Evolutionary conservation across 2,329 filamentous ascomycete species (phyloP).

Genomic region (Capronia coronata): DNA sequence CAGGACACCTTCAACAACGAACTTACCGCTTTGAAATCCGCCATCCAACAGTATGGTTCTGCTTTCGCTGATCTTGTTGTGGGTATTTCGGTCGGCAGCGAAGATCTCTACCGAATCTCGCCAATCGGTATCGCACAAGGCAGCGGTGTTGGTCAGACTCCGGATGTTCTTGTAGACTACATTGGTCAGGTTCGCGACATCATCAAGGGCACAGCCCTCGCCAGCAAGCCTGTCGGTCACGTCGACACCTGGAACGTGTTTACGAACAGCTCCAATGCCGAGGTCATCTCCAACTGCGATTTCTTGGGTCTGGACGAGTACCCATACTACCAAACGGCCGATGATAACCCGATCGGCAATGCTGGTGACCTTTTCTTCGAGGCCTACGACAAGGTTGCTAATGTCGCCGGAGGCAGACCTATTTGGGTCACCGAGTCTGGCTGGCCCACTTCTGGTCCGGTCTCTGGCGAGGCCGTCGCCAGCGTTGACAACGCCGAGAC

Average conservation of each 20-base stretch:
- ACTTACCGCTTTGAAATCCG: slow-evolving; percentile 58
- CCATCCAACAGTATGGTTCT: slow-evolving; percentile 58
- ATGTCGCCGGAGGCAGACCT: slow-evolving; percentile 47
- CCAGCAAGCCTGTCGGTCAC: slow-evolving; percentile 47
- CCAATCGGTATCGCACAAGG: slow-evolving; percentile 55
- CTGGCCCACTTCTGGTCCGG: slow-evolving; percentile 53
- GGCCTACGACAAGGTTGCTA: slow-evolving; percentile 33
- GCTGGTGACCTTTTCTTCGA: slow-evolving; percentile 49
- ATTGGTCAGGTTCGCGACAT: slow-evolving; percentile 61
- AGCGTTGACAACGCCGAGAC: slow-evolving; percentile 53
- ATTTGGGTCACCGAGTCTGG: slow-evolving; percentile 62
- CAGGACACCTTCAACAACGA: slow-evolving; percentile 59
- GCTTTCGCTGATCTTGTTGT: slow-evolving; percentile 59
- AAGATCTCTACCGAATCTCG: slow-evolving; percentile 70
- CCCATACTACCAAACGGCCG: slow-evolving; percentile 43
- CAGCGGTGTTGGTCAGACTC: slow-evolving; percentile 56
- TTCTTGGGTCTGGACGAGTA: slow-evolving; percentile 58
- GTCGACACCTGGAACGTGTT: slow-evolving; percentile 62
- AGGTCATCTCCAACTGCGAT: slow-evolving; percentile 57
- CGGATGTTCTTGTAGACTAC: slow-evolving; percentile 59
- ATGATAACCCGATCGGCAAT: slow-evolving; percentile 46
- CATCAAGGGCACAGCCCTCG: slow-evolving; percentile 53
- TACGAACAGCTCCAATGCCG: slow-evolving; percentile 53
- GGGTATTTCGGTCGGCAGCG: slow-evolving; percentile 71
- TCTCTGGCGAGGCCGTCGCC: slow-evolving; percentile 51